Percentiles rank a stretch among this genome's conserved stretches.
These are phyloP conservation scores for Thalassiosira exigua DNA, from an alignment of 352 stramenopile species.

Conservation along the genomic window DNA sequence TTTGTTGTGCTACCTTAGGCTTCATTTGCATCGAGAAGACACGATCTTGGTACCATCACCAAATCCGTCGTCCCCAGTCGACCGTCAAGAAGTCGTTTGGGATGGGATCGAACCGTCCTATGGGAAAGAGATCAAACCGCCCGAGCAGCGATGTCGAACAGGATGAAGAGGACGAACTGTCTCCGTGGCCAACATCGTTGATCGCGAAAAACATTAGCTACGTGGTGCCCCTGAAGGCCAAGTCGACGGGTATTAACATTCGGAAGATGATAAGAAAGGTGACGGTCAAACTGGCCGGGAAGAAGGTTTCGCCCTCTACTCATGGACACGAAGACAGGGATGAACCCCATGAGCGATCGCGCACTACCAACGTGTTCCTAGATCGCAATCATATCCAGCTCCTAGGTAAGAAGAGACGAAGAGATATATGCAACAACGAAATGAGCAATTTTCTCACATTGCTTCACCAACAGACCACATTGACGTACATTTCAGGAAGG, in stretches of 20 bases:
- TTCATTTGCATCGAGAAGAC: slow-evolving; percentile 41
- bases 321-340: slow-evolving; percentile 3
- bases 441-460: too few species aligned
- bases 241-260: slow-evolving; percentile 33
- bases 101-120: slow-evolving; percentile 13
- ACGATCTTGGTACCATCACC: slow-evolving; percentile 47
- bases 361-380: too few species aligned
- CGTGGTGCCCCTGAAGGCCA: slow-evolving; percentile 22
- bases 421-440: too few species aligned
- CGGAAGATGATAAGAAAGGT: slow-evolving; percentile 21
- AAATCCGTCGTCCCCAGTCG: slow-evolving; percentile 39
- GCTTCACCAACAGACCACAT: too few species aligned
- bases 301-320: slow-evolving; percentile 16
- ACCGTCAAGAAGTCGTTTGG: slow-evolving; percentile 35
- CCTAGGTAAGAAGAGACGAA: too few species aligned
- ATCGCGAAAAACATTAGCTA: slow-evolving; percentile 36
- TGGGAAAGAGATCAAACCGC: too few species aligned
- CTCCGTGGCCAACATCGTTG: slow-evolving; percentile 23
- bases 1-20: too few species aligned
- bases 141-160: too few species aligned
- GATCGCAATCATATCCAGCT: too few species aligned
- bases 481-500: slow-evolving; percentile 83
- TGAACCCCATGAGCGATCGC: too few species aligned
- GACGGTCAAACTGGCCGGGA: slow-evolving; percentile 32
- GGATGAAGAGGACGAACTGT: too few species aligned